A percentile compares a stretch with the other conserved stretches of the same genome.
phyloP scores from a whole-genome alignment of 2,329 filamentous ascomycete species.

The Cordyceps tenuipes region DNA sequence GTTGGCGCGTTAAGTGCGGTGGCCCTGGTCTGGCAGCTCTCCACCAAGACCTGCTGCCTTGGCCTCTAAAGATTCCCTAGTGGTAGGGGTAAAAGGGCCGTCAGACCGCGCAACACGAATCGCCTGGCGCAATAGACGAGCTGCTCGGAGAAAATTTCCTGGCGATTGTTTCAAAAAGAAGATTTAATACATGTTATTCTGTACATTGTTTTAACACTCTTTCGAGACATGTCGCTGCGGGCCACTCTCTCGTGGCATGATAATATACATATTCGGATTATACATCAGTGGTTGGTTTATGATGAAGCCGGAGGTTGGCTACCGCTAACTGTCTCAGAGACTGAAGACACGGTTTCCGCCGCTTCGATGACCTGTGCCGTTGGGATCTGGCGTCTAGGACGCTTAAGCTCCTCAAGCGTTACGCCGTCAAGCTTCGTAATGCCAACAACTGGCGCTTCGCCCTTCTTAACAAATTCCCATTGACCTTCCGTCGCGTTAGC shows the following conservation, averaged over 20 bases:
- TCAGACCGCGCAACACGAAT: no score
- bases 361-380: constrained; percentile 30
- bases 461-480: constrained; percentile 92
- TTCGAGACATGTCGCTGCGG: background rate
- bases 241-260: background rate
- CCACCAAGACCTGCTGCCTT: background rate
- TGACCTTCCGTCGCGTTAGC: constrained; percentile 42
- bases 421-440: constrained; percentile 84
- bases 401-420: constrained; percentile 75
- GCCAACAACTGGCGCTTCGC: constrained; percentile 81
- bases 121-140: no score
- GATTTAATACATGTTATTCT: background rate
- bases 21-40: background rate
- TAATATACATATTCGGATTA: constrained; percentile 14
- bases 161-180: background rate
- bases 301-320: constrained; percentile 26
- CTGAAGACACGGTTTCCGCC: constrained; percentile 19
- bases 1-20: constrained; percentile 14
- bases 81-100: no score
- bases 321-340: constrained; percentile 24
- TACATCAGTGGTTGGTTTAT: constrained; percentile 14
- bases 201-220: background rate
- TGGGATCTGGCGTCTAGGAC: constrained; percentile 61
- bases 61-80: background rate
- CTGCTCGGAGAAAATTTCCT: background rate